Base-by-base conservation (phyloP, 148 eudicot genomes). In the Agrostemma githago region DNA sequence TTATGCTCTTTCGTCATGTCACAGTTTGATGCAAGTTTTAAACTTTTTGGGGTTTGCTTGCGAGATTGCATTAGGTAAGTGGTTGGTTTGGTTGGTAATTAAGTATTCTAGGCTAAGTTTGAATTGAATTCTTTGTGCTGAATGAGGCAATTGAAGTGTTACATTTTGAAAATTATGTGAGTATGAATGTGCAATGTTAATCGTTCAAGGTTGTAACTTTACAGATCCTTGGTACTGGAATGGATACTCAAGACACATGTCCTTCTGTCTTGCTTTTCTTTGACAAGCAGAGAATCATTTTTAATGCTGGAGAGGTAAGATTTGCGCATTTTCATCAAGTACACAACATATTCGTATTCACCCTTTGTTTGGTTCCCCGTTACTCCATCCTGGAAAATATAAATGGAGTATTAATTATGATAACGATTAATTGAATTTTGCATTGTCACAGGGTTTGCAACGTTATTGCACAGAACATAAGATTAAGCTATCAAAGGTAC, bases 231-330 rank as follows among this genome's bases (percentile, higher is more conserved):
- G 96, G 98, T 56, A 93, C 94, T 42, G 98, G 98, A 59, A 86
- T 39, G 98, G 98, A 93, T 80, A 93, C 97, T 44, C 98, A 89
- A 76, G 98, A 93, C 77, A 91, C 97, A 43, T 88, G 89, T 3
- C 93, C 97, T 58, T 88, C 98, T 6, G 97, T 93, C 20, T 74
- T 89, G 79, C 95, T 93, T 21, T 93, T 91, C 84, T 93, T 93
- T 74, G 98, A 93, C 83, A 85, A 88, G 72, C 98, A 88, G 75
- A 83, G 97, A 75, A 84, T 91, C 77, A 85, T 93, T 62, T 93
- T 93, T 67, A 93, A 93, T 83, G 98, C 98, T n/a, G 98, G 98
- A 79, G 98, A 93, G 89, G 98, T 91, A 83, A 89, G 84, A 67
- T 68, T 59, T 43, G 34, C 62, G 66, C 20, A 4, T 15, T 11